Base-by-base conservation (phyloP, 2,329 filamentous ascomycete genomes). In the Plenodomus biglobosus region DNA sequence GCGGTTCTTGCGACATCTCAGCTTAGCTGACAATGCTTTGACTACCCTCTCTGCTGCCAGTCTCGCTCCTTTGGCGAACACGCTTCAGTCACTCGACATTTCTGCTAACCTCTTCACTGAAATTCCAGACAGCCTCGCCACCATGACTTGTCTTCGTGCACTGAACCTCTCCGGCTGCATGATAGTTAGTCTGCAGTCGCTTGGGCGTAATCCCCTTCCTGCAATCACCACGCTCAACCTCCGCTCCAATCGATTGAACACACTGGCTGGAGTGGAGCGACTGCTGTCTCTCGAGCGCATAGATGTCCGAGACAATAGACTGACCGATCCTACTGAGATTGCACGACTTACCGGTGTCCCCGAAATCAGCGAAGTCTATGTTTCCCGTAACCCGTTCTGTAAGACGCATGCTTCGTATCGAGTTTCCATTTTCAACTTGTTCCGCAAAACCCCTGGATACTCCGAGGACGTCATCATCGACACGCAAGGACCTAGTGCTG, bases 161-260 rank as follows among this genome's bases (percentile, higher is more conserved):
- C 77, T 99, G 44, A 97, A 99, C 64, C 79, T 99, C 20, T 95
- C 92, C 3, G 88, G 95, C 64, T 97, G 92, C 79, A 96, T 97
- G 92, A 97, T 99, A 55, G 89, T 92, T 61, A 94, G 91, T 15
- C 79, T 99, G 46, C 88, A 95, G 63, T 96, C 92, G 1, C 78
- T 99, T 36, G 85, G 85, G 2, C 85, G 88, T 55, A 94, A 87
- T 63, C 90, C 94, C 11, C 80, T 99, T 4, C 92, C 94, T 21
- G 92, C 94, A 17, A 96, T 99, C 54, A 95, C 89, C 1, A 92
- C 92, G 1, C 78, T 99, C 48, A 97, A 97, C 65, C 81, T 99
- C 46, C 86, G 92, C 48, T 89, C 85, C 41, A 99, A 99, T 70
- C 85, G 92, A 38, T 80, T 99, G 50, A 82, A 85, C 49, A 95